Evolutionary conservation across 495 filamentous ascomycete genomes (phyloP), one percentile per base, ranked within the genome.

Genomic region (Daldinia loculata): DNA sequence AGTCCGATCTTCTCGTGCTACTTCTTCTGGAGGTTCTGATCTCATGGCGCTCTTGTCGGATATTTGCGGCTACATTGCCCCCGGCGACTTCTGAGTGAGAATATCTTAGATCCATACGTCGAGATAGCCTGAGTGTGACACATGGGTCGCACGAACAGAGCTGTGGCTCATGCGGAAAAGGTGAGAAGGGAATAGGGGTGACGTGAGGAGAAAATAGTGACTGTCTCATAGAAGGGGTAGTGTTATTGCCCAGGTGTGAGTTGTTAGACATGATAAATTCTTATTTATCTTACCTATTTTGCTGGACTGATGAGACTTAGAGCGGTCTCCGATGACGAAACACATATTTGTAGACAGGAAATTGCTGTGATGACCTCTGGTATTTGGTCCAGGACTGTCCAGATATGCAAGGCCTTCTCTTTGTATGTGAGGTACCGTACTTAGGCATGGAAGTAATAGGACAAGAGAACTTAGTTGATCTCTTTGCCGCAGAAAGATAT

Each of bases 311-410:
- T 24, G 11, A 15, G n/a, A 19, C 58, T 36, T 15, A n/a, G 24
- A 9, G 34, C 11, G 19, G 24, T 11, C 15, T 22, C 55, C 34
- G 32, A 63, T 9, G 41, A 64, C 29, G 38, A 56, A 17, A 19
- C 61, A 64, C 67, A 70, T 69, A 64, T 39, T 64, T 64, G 56
- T 70, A 69, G 29, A 14, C 27, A 4, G 24, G 43, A 48, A 24
- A 3, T 24, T 48, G 17, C 2, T 48, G 9, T 22, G 27, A 6
- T 53, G 26, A 30, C 11, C 4, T 9, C 26, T 1, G 6, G 5
- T 17, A 29, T 30, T 53, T 53, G 12, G 26, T 17, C 27, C 15
- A 2, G 53, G 27, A 34, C 19, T 6, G 15, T 32, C 11, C 27
- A 65, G 51, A 66, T 66, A 59, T 61, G 24, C 24, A 19, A 9